A percentile compares a stretch with the other conserved stretches of the same genome.
Evolutionary conservation across 805 yeast genomes (phyloP).

Genomic region (Candida ipomoeae): DNA sequence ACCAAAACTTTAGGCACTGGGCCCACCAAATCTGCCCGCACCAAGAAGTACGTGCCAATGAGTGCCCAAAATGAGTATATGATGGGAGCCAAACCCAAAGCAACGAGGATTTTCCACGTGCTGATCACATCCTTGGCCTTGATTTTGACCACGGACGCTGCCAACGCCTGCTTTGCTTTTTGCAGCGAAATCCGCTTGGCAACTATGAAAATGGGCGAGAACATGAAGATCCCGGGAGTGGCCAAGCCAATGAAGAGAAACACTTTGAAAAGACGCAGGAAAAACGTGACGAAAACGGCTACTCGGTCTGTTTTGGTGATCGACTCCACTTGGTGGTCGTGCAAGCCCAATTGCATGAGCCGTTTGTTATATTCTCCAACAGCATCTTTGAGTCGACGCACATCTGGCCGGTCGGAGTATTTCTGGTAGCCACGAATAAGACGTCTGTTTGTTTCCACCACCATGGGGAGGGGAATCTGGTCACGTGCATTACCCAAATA

Average conservation of each 20-base stretch:
- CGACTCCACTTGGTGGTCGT: slow-evolving; percentile 39
- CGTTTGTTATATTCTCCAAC: slow-evolving; percentile 34
- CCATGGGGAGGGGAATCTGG: slow-evolving; percentile 37
- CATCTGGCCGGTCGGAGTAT: slow-evolving; percentile 32
- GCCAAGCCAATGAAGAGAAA: slow-evolving; percentile 29
- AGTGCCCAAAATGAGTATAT: slow-evolving; percentile 38
- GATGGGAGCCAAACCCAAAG: slow-evolving; percentile 38
- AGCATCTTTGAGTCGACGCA: slow-evolving; percentile 24
- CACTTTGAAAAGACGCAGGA: slow-evolving; percentile 25
- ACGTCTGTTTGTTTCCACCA: slow-evolving; percentile 40
- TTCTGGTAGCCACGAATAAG: slow-evolving; percentile 34
- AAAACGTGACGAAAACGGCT: slow-evolving; percentile 22
- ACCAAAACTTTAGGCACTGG: slow-evolving; percentile 16
- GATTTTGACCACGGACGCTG: slow-evolving; percentile 36
- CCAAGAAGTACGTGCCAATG: slow-evolving; percentile 23
- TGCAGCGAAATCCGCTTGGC: slow-evolving; percentile 29
- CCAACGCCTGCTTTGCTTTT: slow-evolving; percentile 38
- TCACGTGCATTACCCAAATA: slow-evolving; percentile 34
- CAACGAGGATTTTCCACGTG: slow-evolving; percentile 42
- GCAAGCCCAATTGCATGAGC: slow-evolving; percentile 31
- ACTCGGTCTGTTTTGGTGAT: slow-evolving; percentile 22
- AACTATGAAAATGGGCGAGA: slow-evolving; percentile 38
- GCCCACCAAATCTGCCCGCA: slow-evolving; percentile 10
- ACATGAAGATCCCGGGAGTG: slow-evolving; percentile 36
- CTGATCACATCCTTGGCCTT: slow-evolving; percentile 40